Conservation (phyloP, 306 rosid species). For the Datisca glomerata region DNA sequence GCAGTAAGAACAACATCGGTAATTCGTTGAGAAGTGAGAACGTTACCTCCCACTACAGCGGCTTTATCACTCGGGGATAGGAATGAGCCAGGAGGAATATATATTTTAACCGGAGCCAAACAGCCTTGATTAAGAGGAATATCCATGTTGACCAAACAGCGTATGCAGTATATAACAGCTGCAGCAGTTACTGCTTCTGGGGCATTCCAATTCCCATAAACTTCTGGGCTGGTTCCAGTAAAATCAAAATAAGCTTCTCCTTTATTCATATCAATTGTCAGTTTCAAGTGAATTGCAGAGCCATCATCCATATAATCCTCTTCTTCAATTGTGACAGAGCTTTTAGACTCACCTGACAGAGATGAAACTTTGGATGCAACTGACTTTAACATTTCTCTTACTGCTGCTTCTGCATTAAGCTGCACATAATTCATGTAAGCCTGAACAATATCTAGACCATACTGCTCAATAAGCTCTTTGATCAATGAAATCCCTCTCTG, state of each 20-base stretch:
- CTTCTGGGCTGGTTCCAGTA: conserved; percentile 70
- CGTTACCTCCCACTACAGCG: conserved; percentile 90
- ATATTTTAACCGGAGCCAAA: conserved; percentile 89
- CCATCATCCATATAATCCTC: conserved; percentile 99
- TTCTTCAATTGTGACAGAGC: conserved; percentile 45
- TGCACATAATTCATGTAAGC: conserved; percentile 91
- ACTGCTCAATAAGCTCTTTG: conserved; percentile 73
- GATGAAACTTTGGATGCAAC: conserved; percentile 49
- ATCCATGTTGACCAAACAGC: conserved; percentile 78
- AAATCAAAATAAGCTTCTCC: conserved; percentile 87
- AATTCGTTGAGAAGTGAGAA: conserved; percentile 89
- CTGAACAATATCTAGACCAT: conserved; percentile 75
- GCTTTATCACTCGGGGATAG: conserved; percentile 88
- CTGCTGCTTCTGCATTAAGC: conserved; percentile 86
- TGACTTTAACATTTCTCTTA: conserved; percentile 84
- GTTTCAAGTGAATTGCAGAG: conserved; percentile 73
- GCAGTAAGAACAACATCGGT: conserved; percentile 86
- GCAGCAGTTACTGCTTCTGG: conserved; percentile 96
- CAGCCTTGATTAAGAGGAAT: conserved; percentile 98
- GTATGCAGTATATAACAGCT: conserved; percentile 83
- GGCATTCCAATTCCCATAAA: conserved; percentile 93
- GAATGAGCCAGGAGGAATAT: conserved; percentile 78
- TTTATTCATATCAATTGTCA: conserved; percentile 58
- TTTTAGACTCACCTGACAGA: conserved; percentile 16
- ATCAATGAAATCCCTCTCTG: conserved; percentile 80